Conservation (phyloP, 345 rosid species). For the Ceriops tagal region DNA sequence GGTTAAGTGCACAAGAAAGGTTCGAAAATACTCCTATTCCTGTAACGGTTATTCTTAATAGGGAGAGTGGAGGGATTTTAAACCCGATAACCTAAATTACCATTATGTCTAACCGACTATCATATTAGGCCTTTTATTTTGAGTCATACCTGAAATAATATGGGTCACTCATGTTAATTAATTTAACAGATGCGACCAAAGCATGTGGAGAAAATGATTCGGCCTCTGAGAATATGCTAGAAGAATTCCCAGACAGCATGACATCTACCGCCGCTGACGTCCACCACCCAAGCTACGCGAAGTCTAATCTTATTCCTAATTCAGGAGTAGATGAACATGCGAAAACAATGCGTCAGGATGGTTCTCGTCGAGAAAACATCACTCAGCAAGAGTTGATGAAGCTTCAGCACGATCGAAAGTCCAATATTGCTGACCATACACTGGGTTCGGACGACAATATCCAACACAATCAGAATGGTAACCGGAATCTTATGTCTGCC, state of each 20-base stretch:
- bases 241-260: slow-evolving; percentile 38
- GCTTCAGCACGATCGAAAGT: slow-evolving; percentile 1
- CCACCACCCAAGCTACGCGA: slow-evolving; percentile 18
- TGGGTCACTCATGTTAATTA: no score
- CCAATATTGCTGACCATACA: background rate
- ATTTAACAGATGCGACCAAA: slow-evolving; percentile 42
- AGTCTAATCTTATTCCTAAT: slow-evolving; percentile 20
- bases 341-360: background rate
- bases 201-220: slow-evolving; percentile 33
- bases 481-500: slow-evolving; percentile 31
- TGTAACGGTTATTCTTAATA: no score
- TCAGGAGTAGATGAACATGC: slow-evolving; percentile 1
- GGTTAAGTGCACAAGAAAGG: no score
- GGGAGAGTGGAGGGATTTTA: no score
- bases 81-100: no score
- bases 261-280: slow-evolving; percentile 34
- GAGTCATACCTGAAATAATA: no score
- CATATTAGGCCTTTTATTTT: no score
- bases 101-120: no score
- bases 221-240: slow-evolving; percentile 24
- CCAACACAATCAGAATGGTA: slow-evolving; percentile 12
- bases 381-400: slow-evolving; percentile 6
- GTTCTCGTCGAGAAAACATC: background rate
- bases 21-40: no score
- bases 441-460: no score